Percentiles rank a stretch among this genome's conserved stretches.
Conservation (phyloP, 2,329 filamentous ascomycete species). For the Teratosphaeria viscida region DNA sequence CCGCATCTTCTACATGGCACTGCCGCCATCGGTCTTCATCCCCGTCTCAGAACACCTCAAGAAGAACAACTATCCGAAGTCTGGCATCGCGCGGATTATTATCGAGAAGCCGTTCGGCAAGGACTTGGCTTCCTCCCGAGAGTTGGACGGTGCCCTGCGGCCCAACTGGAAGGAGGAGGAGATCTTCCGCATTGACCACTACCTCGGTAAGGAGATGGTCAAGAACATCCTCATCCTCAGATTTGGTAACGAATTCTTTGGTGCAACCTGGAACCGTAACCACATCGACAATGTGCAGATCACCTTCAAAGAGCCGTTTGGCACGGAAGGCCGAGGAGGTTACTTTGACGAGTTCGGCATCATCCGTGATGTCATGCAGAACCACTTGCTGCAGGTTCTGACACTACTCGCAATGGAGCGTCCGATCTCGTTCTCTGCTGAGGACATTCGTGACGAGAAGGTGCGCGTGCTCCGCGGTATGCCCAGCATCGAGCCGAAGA, state of each 20-base stretch:
- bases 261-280: conserved; percentile 96
- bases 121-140: conserved; percentile 84
- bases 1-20: conserved; percentile 97
- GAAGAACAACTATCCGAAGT: conserved; percentile 88
- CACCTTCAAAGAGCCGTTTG: conserved; percentile 98
- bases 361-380: conserved; percentile 99
- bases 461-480: conserved; percentile 91
- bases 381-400: conserved; percentile 92
- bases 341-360: conserved; percentile 99
- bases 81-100: conserved; percentile 86
- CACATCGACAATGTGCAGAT: conserved; percentile 99
- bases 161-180: conserved; percentile 99
- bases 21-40: conserved; percentile 95
- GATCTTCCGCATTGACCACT: conserved; percentile 98
- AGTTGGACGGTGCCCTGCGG: conserved; percentile 87
- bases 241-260: conserved; percentile 98
- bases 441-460: conserved; percentile 98
- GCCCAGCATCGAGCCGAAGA: conserved; percentile 93
- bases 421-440: conserved; percentile 93
- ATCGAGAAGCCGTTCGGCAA: conserved; percentile 99
- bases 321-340: conserved; percentile 91
- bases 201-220: conserved; percentile 99
- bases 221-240: conserved; percentile 98
- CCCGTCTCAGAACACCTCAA: conserved; percentile 96
- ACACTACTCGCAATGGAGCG: conserved; percentile 97